Evolutionary conservation across 768 basidiomycete genomes (phyloP), one percentile per base, ranked within the genome.

Genomic region (Sporobolomyces phaffii): DNA sequence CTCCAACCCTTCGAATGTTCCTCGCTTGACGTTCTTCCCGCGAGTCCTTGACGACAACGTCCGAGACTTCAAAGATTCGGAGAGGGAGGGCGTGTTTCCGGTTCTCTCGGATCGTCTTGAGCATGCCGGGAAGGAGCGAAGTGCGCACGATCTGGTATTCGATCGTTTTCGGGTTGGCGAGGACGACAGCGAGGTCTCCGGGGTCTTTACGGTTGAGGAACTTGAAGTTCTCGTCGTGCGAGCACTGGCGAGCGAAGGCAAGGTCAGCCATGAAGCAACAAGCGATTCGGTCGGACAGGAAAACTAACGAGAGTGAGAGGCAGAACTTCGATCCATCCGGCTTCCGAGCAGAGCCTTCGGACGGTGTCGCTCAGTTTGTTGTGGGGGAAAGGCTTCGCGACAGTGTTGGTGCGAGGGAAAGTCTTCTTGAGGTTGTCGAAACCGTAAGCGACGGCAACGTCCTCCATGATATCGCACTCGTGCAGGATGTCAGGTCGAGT

Each of bases 141-240:
- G 96, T 97, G 69, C 96, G 89, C 48, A 98, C 91, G 64, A 98
- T 88, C 79, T 99, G 96, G 80, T 96, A 98, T 78, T 98, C 96
- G 71, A 91, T 83, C 28, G 96, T 91, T 80, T 96, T 97, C 1
- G 96, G 96, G 79, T 99, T 99, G 64, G 89, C 91, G 67, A 98
- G 90, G 73, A 88, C 88, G 68, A 98, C 86, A 1, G 88, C 94
- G 26, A 84, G 83, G 40, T 83, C 83, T 44, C 86, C 86, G 70
- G 90, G 87, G 78, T 98, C 94, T 34, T 80, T 75, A 65, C 86
- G 87, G 80, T 96, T 96, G 69, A 99, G 82, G 81, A 86, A 92
- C 54, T 85, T 87, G 76, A 97, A 99, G 80, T 97, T 98, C 80
- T 99, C 96, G 78, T 97, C 94, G 75, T 92, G 91, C 15, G 94